Evolutionary conservation across 2,329 filamentous ascomycete genomes (phyloP).

Genomic region (Microcyclospora pomicola): DNA sequence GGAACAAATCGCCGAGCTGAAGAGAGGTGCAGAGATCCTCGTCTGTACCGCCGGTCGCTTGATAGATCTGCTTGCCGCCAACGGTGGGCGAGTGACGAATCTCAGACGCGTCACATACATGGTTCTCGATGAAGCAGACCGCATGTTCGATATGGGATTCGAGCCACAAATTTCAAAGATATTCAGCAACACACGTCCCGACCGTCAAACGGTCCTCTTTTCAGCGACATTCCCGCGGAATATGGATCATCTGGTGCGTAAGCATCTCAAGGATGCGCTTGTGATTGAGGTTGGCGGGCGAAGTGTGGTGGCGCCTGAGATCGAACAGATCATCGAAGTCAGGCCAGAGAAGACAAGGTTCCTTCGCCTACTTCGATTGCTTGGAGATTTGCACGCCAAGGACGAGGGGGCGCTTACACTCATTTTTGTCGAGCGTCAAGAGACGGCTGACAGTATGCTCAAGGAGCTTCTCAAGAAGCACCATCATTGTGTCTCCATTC

Average conservation of each 20-base stretch:
- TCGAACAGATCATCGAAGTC: slow-evolving; percentile 85
- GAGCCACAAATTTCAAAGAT: slow-evolving; percentile 98
- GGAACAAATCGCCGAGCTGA: slow-evolving; percentile 92
- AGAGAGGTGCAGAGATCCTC: slow-evolving; percentile 86
- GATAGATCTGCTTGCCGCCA: slow-evolving; percentile 88
- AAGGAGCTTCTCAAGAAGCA: slow-evolving; percentile 70
- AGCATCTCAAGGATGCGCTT: slow-evolving; percentile 70
- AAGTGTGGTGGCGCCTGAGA: slow-evolving; percentile 54
- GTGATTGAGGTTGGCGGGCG: slow-evolving; percentile 87
- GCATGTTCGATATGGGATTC: slow-evolving; percentile 99
- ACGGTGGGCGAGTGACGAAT: slow-evolving; percentile 87
- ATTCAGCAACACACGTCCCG: slow-evolving; percentile 76
- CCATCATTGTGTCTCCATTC: slow-evolving; percentile 85
- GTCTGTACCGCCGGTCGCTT: slow-evolving; percentile 91
- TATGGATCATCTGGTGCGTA: slow-evolving; percentile 81
- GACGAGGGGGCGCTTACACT: slow-evolving; percentile 84
- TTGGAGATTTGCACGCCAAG: slow-evolving; percentile 72
- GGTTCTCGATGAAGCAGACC: slow-evolving; percentile 91
- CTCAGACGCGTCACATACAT: slow-evolving; percentile 81
- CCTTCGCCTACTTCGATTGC: slow-evolving; percentile 64
- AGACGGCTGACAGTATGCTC: slow-evolving; percentile 31
- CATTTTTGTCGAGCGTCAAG: slow-evolving; percentile 38
- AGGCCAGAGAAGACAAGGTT: slow-evolving; percentile 75
- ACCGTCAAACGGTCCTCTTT: slow-evolving; percentile 88
- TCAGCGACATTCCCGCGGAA: slow-evolving; percentile 92